Base-by-base conservation (phyloP, 805 yeast genomes). In the Yarrowia deformans region DNA sequence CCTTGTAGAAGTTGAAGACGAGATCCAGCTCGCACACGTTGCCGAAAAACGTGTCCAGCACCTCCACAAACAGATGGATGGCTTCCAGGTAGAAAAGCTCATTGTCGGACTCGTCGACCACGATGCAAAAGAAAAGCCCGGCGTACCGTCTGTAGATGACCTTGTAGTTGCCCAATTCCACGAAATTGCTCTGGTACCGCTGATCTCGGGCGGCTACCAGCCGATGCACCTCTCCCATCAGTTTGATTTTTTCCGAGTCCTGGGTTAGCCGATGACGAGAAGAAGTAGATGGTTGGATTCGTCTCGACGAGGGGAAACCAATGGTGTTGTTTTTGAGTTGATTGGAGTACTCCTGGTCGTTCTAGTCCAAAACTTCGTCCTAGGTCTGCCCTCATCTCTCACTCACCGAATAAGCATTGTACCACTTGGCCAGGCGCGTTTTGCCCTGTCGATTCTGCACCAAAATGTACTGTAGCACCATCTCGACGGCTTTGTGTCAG, bases 391-490 rank as follows among this genome's bases (percentile, higher is more conserved):
- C 23, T 13, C 52, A 1, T 7, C n/a, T 10, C 32, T 1, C 16
- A 74, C 83, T 61, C 71, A 80, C 84, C 5, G 80, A 69, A 70
- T 79, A 80, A 9, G 83, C 79, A 9, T 77, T 76, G 76, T 84
- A 94, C 93, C 96, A 93, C 77, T 92, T 90, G 8, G 91, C 88
- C 16, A 94, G 80, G 70, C 99, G 85, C 29, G 94, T 87, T 72
- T 90, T 90, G n/a, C 99, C 98, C 79, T 94, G 98, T 70, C 97
- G 84, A 77, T 94, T 94, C 77, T 94, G 88, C 55, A 94, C 89
- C 50, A 93, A 79, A 49, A 94, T 82, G 79, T 86, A 94, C 72
- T 91, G 93, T 18, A 93, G 84, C 5, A 91, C 84, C 97, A 93
- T 92, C 37, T 13, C 40, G 54, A 84, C 86, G 19, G 43, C 8